Evolutionary conservation across 306 rosid genomes (phyloP), one percentile per base, ranked within the genome.

Genomic region (Gastrolobium villosum): DNA sequence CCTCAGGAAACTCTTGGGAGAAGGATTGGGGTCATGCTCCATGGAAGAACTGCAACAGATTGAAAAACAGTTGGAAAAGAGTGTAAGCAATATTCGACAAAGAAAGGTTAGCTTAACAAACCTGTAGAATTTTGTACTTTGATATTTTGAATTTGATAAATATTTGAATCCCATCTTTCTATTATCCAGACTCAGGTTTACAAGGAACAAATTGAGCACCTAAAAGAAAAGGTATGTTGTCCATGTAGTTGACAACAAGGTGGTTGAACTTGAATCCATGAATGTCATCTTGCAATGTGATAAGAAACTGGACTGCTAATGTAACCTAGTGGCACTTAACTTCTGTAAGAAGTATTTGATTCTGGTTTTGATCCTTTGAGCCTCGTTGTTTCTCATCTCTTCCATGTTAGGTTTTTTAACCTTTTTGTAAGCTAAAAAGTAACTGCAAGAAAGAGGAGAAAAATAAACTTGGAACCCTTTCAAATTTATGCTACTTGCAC

Each of bases 1-100:
- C 61, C 62, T 49, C 77, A 92, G 97, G 85, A 87, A 84, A 82
- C 84, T 92, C 70, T 30, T 92, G 92, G 96, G 98, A 84, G 97
- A 94, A 78, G 81, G 88, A 60, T 72, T 94, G 31, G 97, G 82
- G 26, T 49, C 88, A 55, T 90, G 93, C 89, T 79, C 91, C 77
- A 3, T 94, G 13, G 91, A 89, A 69, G 97, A 94, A 61, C 83
- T 94, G 10, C 91, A 87, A 48, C 84, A 92, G 73, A 68, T 94
- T 4, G 99, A 94, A 77, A 84, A 84, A 37, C 97, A 89, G 70
- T 79, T 94, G 79, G 97, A 92, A 89, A 88, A 40, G 81, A 92
- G 99, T 45, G 92, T 90, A 14, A 65, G 31, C 85, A 85, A 8
- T 59, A 66, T 94, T 74, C 82, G 99, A 65, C 88, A 91, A 14